Conservation (phyloP, 2,329 filamentous ascomycete genomes). For the Tolypocladium paradoxum region DNA sequence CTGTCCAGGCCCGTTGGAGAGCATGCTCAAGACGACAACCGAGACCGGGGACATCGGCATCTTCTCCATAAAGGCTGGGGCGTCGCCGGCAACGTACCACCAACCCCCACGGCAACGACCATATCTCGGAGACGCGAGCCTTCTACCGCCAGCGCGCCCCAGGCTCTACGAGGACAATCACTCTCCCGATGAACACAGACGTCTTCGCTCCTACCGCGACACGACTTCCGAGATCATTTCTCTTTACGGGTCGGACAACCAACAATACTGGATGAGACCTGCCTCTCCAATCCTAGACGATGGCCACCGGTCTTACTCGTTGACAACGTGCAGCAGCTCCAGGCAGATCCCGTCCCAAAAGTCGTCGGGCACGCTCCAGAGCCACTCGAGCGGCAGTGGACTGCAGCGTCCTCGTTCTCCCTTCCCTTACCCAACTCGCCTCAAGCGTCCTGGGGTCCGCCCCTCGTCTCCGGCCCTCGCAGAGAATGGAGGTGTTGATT, state of each 20-base stretch:
- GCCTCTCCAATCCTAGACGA: conserved; percentile 33
- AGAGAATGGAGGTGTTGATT: conserved; percentile 35
- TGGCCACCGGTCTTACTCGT: conserved; percentile 40
- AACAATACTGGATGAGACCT: conserved; percentile 30
- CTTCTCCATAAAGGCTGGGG: conserved; percentile 37
- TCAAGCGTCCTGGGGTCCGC: conserved; percentile 42
- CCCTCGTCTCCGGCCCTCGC: conserved; percentile 38
- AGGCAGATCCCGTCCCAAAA: conserved; percentile 33
- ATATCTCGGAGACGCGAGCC: conserved; percentile 17
- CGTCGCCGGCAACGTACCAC: conserved; percentile 20
- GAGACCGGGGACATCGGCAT: conserved; percentile 55
- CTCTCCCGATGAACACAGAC: conserved; percentile 29
- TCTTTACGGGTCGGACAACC: conserved; percentile 41
- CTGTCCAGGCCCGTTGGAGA: conserved; percentile 45
- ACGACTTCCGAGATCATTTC: conserved; percentile 45
- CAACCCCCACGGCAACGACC: conserved; percentile 16
- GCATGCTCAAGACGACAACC: conserved; percentile 55
- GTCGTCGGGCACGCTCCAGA: conserved; percentile 37
- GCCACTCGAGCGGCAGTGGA: conserved; percentile 28
- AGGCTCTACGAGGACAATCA: conserved; percentile 19
- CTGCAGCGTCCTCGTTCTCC: conserved; percentile 46
- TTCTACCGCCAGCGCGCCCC: conserved; percentile 15
- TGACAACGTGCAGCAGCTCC: conserved; percentile 41
- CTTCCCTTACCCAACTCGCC: conserved; percentile 46
- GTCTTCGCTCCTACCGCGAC: conserved; percentile 38